phyloP scores from a whole-genome alignment of 495 filamentous ascomycete genomes.

The Tuber umbilicatum region DNA sequence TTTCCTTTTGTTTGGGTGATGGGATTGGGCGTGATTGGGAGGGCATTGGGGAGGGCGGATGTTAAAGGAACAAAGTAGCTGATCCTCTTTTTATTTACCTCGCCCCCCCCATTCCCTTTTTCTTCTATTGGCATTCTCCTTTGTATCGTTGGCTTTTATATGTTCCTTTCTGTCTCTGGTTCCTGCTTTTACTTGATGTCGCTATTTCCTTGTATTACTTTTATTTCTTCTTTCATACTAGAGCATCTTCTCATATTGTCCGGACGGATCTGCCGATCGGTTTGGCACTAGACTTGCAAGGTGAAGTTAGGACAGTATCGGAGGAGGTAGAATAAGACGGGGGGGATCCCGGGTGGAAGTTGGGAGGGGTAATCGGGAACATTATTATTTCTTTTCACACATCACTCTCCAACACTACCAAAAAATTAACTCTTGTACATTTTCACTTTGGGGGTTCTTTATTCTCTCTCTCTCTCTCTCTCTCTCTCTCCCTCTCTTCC shows the following conservation, averaged over 20 bases:
- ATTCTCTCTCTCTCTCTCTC: background rate
- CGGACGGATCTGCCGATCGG: background rate
- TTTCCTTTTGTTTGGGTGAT: slow-evolving; percentile 22
- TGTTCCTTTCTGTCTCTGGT: slow-evolving; percentile 1
- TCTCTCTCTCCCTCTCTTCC: background rate
- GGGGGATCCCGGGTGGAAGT: background rate
- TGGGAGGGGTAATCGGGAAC: background rate
- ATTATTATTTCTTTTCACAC: background rate
- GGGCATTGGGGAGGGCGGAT: slow-evolving; percentile 19
- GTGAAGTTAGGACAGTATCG: background rate
- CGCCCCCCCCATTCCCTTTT: slow-evolving; percentile 20
- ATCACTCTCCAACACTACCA: background rate
- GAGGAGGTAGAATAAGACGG: slow-evolving; percentile 1
- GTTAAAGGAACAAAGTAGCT: slow-evolving; percentile 20
- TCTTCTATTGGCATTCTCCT: slow-evolving; percentile 10
- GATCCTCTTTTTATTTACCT: slow-evolving; percentile 33
- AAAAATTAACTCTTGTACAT: background rate
- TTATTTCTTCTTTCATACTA: slow-evolving; percentile 5
- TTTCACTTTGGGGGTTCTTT: background rate
- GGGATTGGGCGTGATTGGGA: background rate
- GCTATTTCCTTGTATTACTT: slow-evolving; percentile 2
- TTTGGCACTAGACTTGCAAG: background rate
- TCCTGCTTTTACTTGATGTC: slow-evolving; percentile 12
- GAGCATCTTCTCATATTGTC: slow-evolving; percentile 5
- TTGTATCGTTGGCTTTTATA: slow-evolving; percentile 10